Evolutionary conservation across 768 basidiomycete genomes (phyloP).

Genomic region (Trametes gibbosa): DNA sequence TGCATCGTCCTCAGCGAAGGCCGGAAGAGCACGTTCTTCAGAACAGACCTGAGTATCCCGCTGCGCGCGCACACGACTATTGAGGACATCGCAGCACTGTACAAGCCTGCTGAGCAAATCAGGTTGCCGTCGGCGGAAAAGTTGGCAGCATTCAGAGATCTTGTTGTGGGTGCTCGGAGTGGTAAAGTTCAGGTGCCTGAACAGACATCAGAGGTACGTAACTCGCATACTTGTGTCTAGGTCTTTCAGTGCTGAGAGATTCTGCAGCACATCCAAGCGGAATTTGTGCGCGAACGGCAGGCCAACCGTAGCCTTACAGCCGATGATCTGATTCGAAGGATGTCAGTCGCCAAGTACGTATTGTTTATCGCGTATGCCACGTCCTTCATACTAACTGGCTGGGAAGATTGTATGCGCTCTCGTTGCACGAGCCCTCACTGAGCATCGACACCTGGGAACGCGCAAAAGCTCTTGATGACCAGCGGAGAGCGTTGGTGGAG

Average conservation of each 20-base stretch:
- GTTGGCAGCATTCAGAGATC: slow-evolving; percentile 53
- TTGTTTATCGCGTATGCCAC: background rate
- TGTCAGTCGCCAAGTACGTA: slow-evolving; percentile 67
- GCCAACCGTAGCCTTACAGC: slow-evolving; percentile 39
- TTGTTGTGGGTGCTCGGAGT: slow-evolving; percentile 59
- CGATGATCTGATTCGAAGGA: slow-evolving; percentile 64
- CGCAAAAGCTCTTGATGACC: slow-evolving; percentile 57
- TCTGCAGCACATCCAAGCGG: slow-evolving; percentile 67
- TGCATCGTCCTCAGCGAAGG: slow-evolving; percentile 63
- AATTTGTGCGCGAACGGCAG: slow-evolving; percentile 56
- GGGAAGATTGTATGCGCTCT: slow-evolving; percentile 59
- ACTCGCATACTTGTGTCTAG: background rate
- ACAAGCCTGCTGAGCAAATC: slow-evolving; percentile 46
- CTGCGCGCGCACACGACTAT: slow-evolving; percentile 32
- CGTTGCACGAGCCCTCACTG: slow-evolving; percentile 54
- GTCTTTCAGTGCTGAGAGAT: background rate
- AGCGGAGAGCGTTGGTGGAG: slow-evolving; percentile 32
- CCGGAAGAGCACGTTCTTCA: slow-evolving; percentile 68
- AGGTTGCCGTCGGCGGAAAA: slow-evolving; percentile 44
- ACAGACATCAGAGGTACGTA: slow-evolving; percentile 54
- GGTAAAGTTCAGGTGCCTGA: slow-evolving; percentile 55
- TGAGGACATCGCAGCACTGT: slow-evolving; percentile 37
- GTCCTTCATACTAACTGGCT: slow-evolving; percentile 3
- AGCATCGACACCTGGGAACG: slow-evolving; percentile 60
- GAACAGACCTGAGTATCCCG: slow-evolving; percentile 60